Conservation (phyloP, 108 stramenopile genomes). For the Cyclotella kingstonii region DNA sequence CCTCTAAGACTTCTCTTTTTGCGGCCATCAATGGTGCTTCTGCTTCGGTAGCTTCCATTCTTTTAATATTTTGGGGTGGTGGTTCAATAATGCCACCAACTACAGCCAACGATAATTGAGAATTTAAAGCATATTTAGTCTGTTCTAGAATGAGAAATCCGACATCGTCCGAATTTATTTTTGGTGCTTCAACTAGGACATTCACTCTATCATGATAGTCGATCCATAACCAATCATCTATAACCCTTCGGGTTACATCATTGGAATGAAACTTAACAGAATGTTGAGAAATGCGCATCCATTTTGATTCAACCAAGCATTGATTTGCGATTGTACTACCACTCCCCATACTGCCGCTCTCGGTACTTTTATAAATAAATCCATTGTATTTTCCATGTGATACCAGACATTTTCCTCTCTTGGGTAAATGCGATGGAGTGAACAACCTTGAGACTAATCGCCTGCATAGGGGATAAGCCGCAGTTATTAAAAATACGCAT, state of each 20-base stretch:
- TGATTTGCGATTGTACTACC: constrained; percentile 41
- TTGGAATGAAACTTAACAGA: constrained; percentile 46
- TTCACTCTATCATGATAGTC: constrained; percentile 89
- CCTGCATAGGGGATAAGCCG: too few relatives aligned
- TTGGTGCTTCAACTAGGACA: constrained; percentile 65
- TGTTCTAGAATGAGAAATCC: constrained; percentile 73
- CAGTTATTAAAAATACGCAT: too few relatives aligned
- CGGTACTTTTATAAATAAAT: constrained; percentile 7
- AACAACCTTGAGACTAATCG: too few relatives aligned
- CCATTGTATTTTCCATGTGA: constrained; percentile 25
- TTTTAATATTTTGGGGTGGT: background rate
- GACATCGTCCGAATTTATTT: constrained; percentile 20
- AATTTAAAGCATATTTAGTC: constrained; percentile 78
- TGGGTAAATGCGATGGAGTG: too few relatives aligned
- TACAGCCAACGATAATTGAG: constrained; percentile 55
- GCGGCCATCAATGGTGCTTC: constrained; percentile 63
- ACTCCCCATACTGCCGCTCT: background rate
- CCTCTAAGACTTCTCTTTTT: constrained; percentile 68
- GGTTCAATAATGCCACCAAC: constrained; percentile 84
- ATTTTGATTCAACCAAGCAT: constrained; percentile 72
- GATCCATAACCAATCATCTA: constrained; percentile 85
- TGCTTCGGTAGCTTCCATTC: background rate
- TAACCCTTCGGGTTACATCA: constrained; percentile 30
- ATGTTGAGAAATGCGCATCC: constrained; percentile 74
- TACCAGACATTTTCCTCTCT: constrained; percentile 18